Evolutionary conservation across 805 yeast species (phyloP).

Genomic region (Soucietia sequanensis): DNA sequence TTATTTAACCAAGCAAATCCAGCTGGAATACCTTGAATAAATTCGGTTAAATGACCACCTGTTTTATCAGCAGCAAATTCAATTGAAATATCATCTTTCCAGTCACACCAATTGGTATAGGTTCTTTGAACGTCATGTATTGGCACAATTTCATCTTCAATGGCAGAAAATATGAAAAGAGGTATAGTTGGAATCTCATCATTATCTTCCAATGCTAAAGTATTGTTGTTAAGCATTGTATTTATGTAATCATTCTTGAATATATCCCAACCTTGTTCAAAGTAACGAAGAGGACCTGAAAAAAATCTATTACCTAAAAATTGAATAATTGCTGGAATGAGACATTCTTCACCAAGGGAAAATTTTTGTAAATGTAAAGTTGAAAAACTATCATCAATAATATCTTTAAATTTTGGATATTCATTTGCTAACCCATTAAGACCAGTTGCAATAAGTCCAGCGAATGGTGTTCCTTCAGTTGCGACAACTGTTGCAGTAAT

Average conservation of each 20-base stretch:
- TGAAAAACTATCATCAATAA: neutral
- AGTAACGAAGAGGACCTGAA: conserved; percentile 8
- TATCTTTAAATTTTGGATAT: conserved; percentile 15
- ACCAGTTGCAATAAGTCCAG: conserved; percentile 21
- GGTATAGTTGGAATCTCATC: conserved; percentile 20
- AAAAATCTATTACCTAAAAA: conserved; percentile 9
- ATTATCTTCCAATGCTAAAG: conserved; percentile 14
- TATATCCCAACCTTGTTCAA: conserved; percentile 15
- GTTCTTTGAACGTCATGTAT: conserved; percentile 14
- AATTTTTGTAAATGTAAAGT: neutral
- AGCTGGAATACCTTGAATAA: conserved; percentile 16
- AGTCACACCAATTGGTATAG: conserved; percentile 26
- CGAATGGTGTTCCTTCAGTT: conserved; percentile 14
- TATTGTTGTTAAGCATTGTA: conserved; percentile 16
- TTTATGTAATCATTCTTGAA: conserved; percentile 11
- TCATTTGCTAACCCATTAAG: conserved; percentile 18
- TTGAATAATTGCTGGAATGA: conserved; percentile 2
- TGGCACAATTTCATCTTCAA: conserved; percentile 22
- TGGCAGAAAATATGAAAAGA: conserved; percentile 21
- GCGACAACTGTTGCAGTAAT: conserved; percentile 15
- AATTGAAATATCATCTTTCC: conserved; percentile 6
- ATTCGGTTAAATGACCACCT: conserved; percentile 8
- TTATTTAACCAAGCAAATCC: conserved; percentile 19
- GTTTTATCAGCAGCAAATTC: conserved; percentile 3
- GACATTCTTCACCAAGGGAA: neutral